A percentile compares a stretch with the other conserved stretches of the same genome.
These are phyloP conservation scores for Cichorium intybus DNA, from an alignment of 140 eudicot species.

Conservation along the genomic window DNA sequence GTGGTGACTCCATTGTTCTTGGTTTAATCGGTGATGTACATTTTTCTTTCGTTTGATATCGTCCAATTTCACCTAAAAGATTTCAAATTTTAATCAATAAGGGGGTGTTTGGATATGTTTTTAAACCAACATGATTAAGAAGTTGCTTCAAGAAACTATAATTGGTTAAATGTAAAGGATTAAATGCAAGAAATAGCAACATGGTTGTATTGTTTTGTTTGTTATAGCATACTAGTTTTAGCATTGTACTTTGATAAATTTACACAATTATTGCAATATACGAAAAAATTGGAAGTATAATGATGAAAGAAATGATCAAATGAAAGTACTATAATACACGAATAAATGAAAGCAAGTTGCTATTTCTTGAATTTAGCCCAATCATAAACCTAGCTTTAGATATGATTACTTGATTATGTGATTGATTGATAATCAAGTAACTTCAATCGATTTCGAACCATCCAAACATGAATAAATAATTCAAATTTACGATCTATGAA, in stretches of 20 bases:
- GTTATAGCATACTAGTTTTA: too few relatives aligned
- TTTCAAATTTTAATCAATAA: conserved; percentile 5
- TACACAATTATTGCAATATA: too few relatives aligned
- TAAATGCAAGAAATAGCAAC: neutral
- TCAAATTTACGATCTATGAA: too few relatives aligned
- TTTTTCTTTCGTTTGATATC: conserved; percentile 28
- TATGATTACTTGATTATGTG: neutral
- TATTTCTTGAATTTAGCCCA: too few relatives aligned
- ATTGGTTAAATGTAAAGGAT: too few relatives aligned
- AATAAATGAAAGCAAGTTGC: neutral
- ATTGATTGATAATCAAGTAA: neutral
- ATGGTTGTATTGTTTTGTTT: neutral
- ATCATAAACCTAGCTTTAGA: neutral
- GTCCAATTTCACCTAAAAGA: conserved; percentile 34
- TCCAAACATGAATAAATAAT: neutral
- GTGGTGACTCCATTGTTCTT: conserved; percentile 22
- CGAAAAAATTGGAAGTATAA: too few relatives aligned
- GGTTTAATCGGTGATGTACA: conserved; percentile 29
- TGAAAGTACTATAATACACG: too few relatives aligned
- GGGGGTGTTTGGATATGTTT: neutral
- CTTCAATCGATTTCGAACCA: neutral
- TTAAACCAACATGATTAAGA: neutral
- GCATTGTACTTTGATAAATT: too few relatives aligned
- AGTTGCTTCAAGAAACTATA: too few relatives aligned
- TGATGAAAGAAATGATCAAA: too few relatives aligned